Evolutionary conservation across 2,329 filamentous ascomycete genomes (phyloP).

Genomic region (Phoma herbarum): DNA sequence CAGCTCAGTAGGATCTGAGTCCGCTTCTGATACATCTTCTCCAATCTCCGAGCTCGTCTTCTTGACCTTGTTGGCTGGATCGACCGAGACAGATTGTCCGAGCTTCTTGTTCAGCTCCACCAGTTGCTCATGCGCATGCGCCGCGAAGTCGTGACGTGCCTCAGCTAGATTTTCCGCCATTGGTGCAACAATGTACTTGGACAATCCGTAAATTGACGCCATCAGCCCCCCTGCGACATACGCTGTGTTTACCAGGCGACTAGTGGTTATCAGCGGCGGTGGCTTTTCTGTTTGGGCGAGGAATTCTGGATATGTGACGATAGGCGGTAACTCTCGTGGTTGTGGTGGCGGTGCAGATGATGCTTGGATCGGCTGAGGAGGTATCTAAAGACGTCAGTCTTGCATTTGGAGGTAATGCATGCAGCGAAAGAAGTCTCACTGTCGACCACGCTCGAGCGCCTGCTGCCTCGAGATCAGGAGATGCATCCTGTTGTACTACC

Average conservation of each 20-base stretch:
- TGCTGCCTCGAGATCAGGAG: conserved; percentile 30
- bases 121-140: conserved; percentile 61
- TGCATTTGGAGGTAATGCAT: not conserved
- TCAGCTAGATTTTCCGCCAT: conserved; percentile 64
- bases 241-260: conserved; percentile 64
- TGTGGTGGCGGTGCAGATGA: conserved; percentile 29
- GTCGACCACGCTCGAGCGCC: conserved; percentile 42
- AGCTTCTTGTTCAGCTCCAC: conserved; percentile 65
- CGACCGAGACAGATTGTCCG: conserved; percentile 67
- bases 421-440: conserved; percentile 21
- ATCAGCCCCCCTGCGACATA: conserved; percentile 66
- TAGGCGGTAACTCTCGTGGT: conserved; percentile 62
- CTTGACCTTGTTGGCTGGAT: conserved; percentile 58
- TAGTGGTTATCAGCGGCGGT: conserved; percentile 66
- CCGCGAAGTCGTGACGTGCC: conserved; percentile 66
- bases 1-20: conserved; percentile 75
- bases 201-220: conserved; percentile 72
- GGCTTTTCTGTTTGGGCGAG: conserved; percentile 66
- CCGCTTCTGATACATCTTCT: conserved; percentile 57
- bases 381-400: conserved; percentile 30
- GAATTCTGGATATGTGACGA: conserved; percentile 74
- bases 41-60: conserved; percentile 37
- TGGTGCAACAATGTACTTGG: conserved; percentile 72
- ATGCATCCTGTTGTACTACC: conserved; percentile 21
- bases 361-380: conserved; percentile 25